Conservation (phyloP, 208 protist species). For the Trypanosoma vivax region DNA sequence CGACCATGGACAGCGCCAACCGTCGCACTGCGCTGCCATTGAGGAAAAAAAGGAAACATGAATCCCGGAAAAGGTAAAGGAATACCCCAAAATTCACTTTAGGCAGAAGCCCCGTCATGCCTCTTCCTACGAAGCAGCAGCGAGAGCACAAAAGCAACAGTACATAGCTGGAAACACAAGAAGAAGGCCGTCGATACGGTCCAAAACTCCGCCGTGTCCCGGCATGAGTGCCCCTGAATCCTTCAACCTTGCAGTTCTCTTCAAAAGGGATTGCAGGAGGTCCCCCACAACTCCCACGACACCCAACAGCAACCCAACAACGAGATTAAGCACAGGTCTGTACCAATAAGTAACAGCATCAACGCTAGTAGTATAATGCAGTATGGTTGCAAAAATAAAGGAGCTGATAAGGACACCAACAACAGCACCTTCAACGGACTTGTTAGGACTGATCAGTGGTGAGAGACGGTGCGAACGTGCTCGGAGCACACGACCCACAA, state of each 20-base stretch:
- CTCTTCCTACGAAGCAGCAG: slow-evolving; percentile 7
- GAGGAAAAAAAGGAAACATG: slow-evolving; percentile 15
- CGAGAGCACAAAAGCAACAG: slow-evolving; percentile 30
- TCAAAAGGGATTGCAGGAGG: slow-evolving; percentile 83
- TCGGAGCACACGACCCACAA: slow-evolving; percentile 41
- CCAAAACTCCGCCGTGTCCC: slow-evolving; percentile 87
- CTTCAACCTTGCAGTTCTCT: slow-evolving; percentile 81
- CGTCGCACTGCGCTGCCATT: neutral
- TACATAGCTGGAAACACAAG: slow-evolving; percentile 74
- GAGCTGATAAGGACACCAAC: slow-evolving; percentile 52
- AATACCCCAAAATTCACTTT: neutral
- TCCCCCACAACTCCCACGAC: slow-evolving; percentile 79
- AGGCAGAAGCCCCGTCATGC: neutral
- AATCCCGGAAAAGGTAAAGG: slow-evolving; percentile 1
- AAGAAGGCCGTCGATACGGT: slow-evolving; percentile 83
- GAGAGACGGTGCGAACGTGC: slow-evolving; percentile 42
- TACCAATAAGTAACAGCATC: slow-evolving; percentile 26
- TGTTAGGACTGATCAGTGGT: slow-evolving; percentile 79
- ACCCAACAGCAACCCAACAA: slow-evolving; percentile 54
- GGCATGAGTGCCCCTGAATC: slow-evolving; percentile 80
- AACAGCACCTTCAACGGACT: slow-evolving; percentile 79
- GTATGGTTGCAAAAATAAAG: slow-evolving; percentile 37
- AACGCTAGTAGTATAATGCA: slow-evolving; percentile 19
- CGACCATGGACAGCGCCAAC: no score
- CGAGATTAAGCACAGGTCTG: slow-evolving; percentile 33